Evolutionary conservation across 345 rosid genomes (phyloP).

Genomic region (Gossypium stocksii): DNA sequence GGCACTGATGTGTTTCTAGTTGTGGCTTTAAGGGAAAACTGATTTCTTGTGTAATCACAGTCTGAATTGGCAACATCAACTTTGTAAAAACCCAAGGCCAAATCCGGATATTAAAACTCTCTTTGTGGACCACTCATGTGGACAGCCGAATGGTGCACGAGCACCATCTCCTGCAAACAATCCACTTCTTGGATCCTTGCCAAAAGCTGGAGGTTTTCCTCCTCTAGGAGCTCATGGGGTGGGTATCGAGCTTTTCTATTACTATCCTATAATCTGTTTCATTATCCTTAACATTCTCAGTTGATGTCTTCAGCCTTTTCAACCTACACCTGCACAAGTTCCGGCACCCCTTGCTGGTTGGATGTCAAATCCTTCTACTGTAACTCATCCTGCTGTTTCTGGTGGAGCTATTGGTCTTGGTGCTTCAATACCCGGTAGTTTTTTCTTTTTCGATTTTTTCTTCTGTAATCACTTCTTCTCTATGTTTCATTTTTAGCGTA

Average conservation of each 20-base stretch:
- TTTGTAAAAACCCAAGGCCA: slow-evolving; percentile 93
- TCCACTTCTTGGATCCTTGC: slow-evolving; percentile 85
- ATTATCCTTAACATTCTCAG: slow-evolving; percentile 20
- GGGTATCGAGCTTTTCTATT: slow-evolving; percentile 22
- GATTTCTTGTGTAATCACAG: neutral
- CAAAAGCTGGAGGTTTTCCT: slow-evolving; percentile 92
- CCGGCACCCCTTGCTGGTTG: slow-evolving; percentile 96
- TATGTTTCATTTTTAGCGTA: neutral
- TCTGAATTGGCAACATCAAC: slow-evolving; percentile 99
- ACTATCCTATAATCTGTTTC: neutral
- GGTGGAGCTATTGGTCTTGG: slow-evolving; percentile 90
- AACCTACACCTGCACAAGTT: slow-evolving; percentile 71
- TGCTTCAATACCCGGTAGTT: slow-evolving; percentile 69
- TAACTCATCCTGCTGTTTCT: slow-evolving; percentile 79
- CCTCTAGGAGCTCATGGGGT: slow-evolving; percentile 98
- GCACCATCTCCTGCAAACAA: slow-evolving; percentile 93
- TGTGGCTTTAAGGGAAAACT: slow-evolving; percentile 17
- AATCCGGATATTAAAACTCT: slow-evolving; percentile 99
- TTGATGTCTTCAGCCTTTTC: slow-evolving; percentile 73
- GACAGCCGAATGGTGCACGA: slow-evolving; percentile 94
- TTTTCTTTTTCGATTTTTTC: neutral
- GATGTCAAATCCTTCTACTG: slow-evolving; percentile 92
- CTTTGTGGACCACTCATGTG: slow-evolving; percentile 96
- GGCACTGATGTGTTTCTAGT: neutral
- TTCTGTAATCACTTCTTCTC: neutral